A percentile compares a stretch with the other conserved stretches of the same genome.
Evolutionary conservation across 768 basidiomycete species (phyloP).

Genomic region (Pholiota conissans): DNA sequence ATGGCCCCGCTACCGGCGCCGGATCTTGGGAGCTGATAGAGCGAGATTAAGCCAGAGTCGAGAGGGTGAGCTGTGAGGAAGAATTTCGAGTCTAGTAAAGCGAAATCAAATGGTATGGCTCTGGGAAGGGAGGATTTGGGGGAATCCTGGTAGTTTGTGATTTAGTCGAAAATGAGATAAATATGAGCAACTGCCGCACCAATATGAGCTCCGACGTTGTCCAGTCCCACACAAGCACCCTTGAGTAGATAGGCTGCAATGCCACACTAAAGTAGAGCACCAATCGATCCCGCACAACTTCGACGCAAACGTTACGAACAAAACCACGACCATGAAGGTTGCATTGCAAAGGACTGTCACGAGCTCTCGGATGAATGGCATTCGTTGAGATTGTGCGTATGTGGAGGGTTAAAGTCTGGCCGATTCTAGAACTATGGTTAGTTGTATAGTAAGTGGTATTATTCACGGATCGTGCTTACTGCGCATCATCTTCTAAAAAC

Average conservation of each 20-base stretch:
- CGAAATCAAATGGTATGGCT: too few species aligned
- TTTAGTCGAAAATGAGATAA: too few species aligned
- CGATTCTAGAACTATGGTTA: too few species aligned
- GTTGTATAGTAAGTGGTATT: too few species aligned
- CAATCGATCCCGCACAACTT: background rate
- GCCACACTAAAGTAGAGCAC: background rate
- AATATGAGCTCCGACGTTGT: background rate
- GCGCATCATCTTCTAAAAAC: conserved; percentile 2
- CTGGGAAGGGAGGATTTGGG: background rate
- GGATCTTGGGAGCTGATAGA: too few species aligned
- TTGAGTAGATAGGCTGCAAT: background rate
- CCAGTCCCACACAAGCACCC: background rate
- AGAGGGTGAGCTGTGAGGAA: too few species aligned
- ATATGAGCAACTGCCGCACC: background rate
- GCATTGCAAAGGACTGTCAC: background rate
- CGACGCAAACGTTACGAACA: background rate
- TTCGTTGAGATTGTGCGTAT: background rate
- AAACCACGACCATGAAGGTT: background rate
- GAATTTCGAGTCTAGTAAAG: too few species aligned
- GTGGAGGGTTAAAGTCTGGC: background rate
- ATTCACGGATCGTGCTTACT: too few species aligned
- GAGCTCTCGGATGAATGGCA: background rate
- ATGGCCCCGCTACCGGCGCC: background rate
- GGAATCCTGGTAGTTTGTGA: background rate
- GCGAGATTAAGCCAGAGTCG: too few species aligned